Evolutionary conservation across 441 rosid genomes (phyloP).

Genomic region (Gossypium schwendimanii): DNA sequence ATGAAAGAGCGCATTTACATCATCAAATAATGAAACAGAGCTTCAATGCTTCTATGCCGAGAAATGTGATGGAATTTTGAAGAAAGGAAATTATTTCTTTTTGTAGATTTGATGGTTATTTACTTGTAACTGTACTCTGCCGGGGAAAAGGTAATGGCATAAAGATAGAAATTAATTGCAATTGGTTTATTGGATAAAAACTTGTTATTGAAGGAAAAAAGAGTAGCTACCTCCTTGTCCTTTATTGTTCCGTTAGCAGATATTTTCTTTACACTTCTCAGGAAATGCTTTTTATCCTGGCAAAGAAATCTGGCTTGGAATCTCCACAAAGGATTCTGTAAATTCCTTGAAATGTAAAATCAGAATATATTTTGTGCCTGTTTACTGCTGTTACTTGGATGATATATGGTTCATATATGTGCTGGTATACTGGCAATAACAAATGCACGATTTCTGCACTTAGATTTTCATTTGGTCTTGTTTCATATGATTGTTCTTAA

Average conservation of each 20-base stretch:
- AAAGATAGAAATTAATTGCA: not conserved
- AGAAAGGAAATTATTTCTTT: not conserved
- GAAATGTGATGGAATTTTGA: not conserved
- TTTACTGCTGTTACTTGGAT: not conserved
- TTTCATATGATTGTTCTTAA: not conserved
- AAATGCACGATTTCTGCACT: not conserved
- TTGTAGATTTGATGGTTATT: not conserved
- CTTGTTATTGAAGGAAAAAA: not conserved
- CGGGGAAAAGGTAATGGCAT: not conserved
- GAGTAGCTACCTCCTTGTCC: not conserved
- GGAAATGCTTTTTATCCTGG: not conserved
- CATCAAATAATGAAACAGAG: not conserved
- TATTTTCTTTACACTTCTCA: not conserved
- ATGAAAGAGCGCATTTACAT: not conserved
- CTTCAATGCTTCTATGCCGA: not conserved
- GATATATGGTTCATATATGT: not conserved
- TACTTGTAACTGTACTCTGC: not conserved
- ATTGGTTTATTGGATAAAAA: not conserved
- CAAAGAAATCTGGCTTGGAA: not conserved
- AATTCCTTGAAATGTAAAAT: slow-evolving; percentile 2
- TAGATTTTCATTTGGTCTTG: not conserved
- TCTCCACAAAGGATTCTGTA: not conserved
- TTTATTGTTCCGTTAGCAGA: not conserved
- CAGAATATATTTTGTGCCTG: not conserved
- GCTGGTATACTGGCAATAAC: not conserved